Evolutionary conservation across 2,329 filamentous ascomycete genomes (phyloP).

Genomic region (Calycina herbarum): DNA sequence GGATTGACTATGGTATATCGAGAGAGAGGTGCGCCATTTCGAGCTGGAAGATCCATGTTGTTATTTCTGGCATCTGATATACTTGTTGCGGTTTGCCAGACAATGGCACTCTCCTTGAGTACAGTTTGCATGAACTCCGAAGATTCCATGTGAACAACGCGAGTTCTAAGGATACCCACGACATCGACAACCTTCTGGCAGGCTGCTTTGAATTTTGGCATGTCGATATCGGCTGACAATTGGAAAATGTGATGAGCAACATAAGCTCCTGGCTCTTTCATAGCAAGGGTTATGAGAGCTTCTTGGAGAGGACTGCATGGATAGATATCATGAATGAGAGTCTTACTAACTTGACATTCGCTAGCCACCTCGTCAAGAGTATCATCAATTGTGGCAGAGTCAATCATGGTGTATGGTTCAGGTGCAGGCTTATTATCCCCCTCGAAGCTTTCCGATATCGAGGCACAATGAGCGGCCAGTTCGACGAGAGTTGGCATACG

Average conservation of each 20-base stretch:
- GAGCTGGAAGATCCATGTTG: background rate
- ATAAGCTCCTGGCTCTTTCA: conserved; percentile 13
- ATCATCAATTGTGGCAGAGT: background rate
- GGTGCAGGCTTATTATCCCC: conserved; percentile 21
- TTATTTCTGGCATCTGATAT: background rate
- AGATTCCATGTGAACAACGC: conserved; percentile 24
- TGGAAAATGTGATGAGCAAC: conserved; percentile 11
- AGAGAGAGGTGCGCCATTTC: conserved; percentile 18
- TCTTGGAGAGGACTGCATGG: conserved; percentile 41
- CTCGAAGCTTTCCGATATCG: background rate
- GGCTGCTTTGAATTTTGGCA: conserved; percentile 12
- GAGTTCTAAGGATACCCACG: conserved; percentile 20
- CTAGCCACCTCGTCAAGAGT: background rate
- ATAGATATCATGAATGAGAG: conserved; percentile 39
- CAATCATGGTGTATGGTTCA: background rate
- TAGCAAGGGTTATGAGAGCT: conserved; percentile 30
- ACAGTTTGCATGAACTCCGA: conserved; percentile 32
- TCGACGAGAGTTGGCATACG: conserved; percentile 42
- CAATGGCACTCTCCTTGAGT: conserved; percentile 13
- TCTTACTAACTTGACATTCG: conserved; percentile 6
- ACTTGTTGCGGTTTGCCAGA: conserved; percentile 12
- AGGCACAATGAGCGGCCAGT: conserved; percentile 38
- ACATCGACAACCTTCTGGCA: conserved; percentile 38
- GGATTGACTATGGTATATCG: conserved; percentile 20
- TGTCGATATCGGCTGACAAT: conserved; percentile 8